A percentile compares a stretch with the other conserved stretches of the same genome.
These are phyloP conservation scores for Solanum clarkiae DNA, from an alignment of 257 asterid species.

Conservation along the genomic window DNA sequence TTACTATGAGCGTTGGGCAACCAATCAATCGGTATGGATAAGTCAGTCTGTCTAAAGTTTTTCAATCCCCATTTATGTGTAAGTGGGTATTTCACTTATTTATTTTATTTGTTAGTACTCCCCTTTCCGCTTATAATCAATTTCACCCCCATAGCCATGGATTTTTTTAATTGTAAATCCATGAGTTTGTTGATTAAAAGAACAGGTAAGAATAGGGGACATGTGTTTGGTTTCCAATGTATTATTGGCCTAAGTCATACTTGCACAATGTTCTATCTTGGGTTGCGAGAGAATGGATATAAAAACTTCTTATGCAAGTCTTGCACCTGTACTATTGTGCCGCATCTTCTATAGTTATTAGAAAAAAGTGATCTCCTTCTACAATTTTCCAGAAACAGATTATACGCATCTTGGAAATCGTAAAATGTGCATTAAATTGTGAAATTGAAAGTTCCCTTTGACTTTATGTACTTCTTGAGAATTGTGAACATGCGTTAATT, in stretches of 20 bases:
- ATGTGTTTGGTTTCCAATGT: neutral
- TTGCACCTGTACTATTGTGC: neutral
- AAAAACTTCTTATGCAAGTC: neutral
- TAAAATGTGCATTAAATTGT: neutral
- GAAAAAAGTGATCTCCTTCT: neutral
- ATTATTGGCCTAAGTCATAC: neutral
- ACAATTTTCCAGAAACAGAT: neutral
- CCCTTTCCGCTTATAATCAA: neutral
- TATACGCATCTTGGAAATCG: neutral
- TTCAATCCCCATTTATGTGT: neutral
- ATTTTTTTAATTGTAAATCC: neutral
- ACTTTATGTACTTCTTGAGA: neutral
- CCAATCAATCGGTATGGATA: constrained; percentile 83
- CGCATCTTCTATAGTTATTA: neutral
- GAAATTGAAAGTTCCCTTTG: neutral
- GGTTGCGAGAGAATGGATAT: neutral
- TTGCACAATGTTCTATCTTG: neutral
- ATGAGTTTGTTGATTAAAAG: neutral
- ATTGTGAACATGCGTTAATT: neutral
- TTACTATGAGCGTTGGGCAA: constrained; percentile 99
- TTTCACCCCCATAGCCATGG: neutral
- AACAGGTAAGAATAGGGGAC: neutral
- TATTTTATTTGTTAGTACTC: neutral
- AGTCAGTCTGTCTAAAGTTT: neutral
- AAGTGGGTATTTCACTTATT: neutral